Evolutionary conservation across 164 flowering plant genomes (phyloP).

Genomic region (Chimonanthus salicifolius): DNA sequence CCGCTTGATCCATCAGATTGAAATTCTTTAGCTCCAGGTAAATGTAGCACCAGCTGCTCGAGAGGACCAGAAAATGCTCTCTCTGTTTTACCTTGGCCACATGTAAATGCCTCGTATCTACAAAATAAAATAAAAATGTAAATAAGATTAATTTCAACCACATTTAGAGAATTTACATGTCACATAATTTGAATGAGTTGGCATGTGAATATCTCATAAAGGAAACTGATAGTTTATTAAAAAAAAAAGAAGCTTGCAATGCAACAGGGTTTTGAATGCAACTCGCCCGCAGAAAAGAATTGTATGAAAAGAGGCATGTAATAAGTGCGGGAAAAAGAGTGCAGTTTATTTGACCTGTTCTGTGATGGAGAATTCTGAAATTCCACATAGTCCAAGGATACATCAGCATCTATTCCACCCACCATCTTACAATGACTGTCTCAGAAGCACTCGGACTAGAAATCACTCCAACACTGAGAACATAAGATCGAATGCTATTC

Average conservation of each 20-base stretch:
- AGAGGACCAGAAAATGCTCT: conserved; percentile 49
- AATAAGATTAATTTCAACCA: neutral
- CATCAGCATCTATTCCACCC: conserved; percentile 29
- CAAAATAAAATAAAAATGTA: conserved; percentile 4
- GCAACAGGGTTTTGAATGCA: neutral
- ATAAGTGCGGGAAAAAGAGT: neutral
- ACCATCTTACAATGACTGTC: conserved; percentile 32
- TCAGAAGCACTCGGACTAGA: conserved; percentile 12
- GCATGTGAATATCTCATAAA: neutral
- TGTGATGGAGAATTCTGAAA: conserved; percentile 42
- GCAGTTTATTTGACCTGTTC: conserved; percentile 36
- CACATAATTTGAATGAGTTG: too few relatives aligned
- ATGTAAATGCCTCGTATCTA: conserved; percentile 65
- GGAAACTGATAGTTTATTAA: neutral
- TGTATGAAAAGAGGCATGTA: neutral
- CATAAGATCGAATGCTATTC: neutral
- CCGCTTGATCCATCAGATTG: conserved; percentile 31
- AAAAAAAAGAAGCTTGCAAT: neutral
- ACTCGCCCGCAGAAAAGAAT: neutral
- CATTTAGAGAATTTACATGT: neutral
- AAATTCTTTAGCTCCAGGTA: conserved; percentile 35
- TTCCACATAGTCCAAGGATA: conserved; percentile 43
- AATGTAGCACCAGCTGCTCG: conserved; percentile 44
- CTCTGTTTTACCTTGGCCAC: conserved; percentile 36
- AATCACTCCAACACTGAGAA: neutral